Base-by-base conservation (phyloP, 2,329 filamentous ascomycete genomes). In the Colletotrichum sublineola region DNA sequence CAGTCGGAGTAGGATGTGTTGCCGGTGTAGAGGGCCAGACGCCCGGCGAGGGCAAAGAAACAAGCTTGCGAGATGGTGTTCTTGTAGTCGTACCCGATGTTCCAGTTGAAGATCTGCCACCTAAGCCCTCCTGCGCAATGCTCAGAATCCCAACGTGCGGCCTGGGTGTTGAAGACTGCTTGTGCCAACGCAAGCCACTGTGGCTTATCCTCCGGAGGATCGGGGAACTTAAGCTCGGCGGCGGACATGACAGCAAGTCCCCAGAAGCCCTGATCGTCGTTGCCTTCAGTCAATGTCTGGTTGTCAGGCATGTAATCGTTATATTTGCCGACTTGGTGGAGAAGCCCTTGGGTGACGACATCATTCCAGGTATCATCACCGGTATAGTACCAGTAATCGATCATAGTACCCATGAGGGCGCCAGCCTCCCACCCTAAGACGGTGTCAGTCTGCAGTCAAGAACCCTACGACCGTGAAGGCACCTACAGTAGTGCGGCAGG, bases 331-430 rank as follows among this genome's bases (percentile, higher is more conserved):
- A 92, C 90, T 81, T 97, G 94, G 79, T 89, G 91, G 58, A 95
- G 86, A 76, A 97, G 86, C 15, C 89, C 94, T 74, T 93, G 86
- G 46, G 86, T 87, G 20, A 90, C 88, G 53, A 93, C 83, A 20
- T 90, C 83, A 79, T 95, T 95, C 83, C 93, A 96, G 44, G 87
- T 86, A 5, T 86, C 83, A 78, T 96, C 93, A 29, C 91, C 91
- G 0, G 93, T 96, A 79, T 94, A 94, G 79, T 91, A 93, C 93
- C 93, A 97, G 80, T 96, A 96, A 77, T 96, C 93, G 65, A 97
- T 86, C 74, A 96, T 84, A 2, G 92, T 86, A 31, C 89, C 89
- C 81, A 91, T 86, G 85, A 95, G 90, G 68, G 92, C 92, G 64
- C 93, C 93, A 14, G 86, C 92, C 82, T 93, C 92, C 93, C 91